Evolutionary conservation across 345 rosid species (phyloP).

Genomic region (Linum lewisii): DNA sequence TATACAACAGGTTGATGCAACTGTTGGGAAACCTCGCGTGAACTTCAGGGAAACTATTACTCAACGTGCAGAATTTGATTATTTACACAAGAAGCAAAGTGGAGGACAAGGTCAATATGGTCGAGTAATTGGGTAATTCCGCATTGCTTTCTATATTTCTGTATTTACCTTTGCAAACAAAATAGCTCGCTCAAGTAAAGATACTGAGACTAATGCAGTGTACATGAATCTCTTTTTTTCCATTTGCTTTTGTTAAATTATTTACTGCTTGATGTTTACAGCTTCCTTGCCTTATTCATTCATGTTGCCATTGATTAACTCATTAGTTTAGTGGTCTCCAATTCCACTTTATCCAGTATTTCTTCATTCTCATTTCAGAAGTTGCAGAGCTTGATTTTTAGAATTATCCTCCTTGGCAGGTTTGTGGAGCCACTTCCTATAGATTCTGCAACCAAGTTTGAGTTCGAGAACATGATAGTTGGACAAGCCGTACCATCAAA

Average conservation of each 20-base stretch:
- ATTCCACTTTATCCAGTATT: not conserved
- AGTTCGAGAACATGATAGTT: slow-evolving; percentile 85
- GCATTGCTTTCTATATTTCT: not conserved
- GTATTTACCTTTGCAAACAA: too few species aligned
- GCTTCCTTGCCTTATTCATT: too few species aligned
- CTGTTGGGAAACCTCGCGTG: slow-evolving; percentile 96
- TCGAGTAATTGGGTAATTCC: slow-evolving; percentile 60
- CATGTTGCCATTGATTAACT: too few species aligned
- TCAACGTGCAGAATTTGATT: slow-evolving; percentile 82
- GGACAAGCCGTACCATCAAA: slow-evolving; percentile 96
- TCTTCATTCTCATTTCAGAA: not conserved
- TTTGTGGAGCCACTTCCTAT: slow-evolving; percentile 75
- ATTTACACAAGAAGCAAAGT: slow-evolving; percentile 93
- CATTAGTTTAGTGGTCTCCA: too few species aligned
- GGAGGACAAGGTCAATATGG: slow-evolving; percentile 99
- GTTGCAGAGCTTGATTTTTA: not conserved
- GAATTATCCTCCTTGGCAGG: slow-evolving; percentile 27
- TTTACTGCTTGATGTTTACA: too few species aligned
- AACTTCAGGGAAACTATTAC: slow-evolving; percentile 95
- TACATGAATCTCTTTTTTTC: too few species aligned
- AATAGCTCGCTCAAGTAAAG: too few species aligned
- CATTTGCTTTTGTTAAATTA: too few species aligned
- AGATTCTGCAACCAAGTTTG: slow-evolving; percentile 60
- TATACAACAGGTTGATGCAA: slow-evolving; percentile 73
- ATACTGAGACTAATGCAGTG: too few species aligned